Conservation (phyloP, 1,284 basidiomycete genomes). For the Ustilago vetiveriae region DNA sequence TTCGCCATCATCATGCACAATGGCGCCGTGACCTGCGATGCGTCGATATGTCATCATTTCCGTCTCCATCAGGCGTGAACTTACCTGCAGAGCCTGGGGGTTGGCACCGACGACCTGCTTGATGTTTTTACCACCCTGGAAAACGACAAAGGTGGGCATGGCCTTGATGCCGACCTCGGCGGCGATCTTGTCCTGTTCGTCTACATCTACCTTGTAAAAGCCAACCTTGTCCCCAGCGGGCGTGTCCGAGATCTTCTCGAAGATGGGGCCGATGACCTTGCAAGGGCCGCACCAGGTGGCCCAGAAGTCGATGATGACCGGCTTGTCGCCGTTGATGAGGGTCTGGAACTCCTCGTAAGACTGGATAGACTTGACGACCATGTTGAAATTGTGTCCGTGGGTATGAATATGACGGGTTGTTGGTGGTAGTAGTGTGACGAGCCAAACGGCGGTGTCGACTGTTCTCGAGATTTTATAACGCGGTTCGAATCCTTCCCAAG, state of each 20-base stretch:
- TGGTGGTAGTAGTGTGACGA: background rate
- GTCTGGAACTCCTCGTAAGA: slow-evolving; percentile 73
- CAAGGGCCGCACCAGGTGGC: slow-evolving; percentile 71
- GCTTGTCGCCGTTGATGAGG: slow-evolving; percentile 72
- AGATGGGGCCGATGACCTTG: slow-evolving; percentile 80
- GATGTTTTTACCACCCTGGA: slow-evolving; percentile 76
- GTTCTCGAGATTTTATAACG: too few relatives aligned
- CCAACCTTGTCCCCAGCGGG: slow-evolving; percentile 69
- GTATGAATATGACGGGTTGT: background rate
- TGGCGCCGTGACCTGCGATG: too few relatives aligned
- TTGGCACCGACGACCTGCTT: slow-evolving; percentile 75
- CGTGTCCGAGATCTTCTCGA: slow-evolving; percentile 75
- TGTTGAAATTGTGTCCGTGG: slow-evolving; percentile 19
- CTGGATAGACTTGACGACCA: slow-evolving; percentile 71
- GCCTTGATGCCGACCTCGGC: slow-evolving; percentile 79
- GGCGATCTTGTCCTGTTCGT: slow-evolving; percentile 69
- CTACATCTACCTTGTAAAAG: slow-evolving; percentile 78
- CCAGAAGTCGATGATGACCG: slow-evolving; percentile 66
- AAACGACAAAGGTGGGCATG: slow-evolving; percentile 82
- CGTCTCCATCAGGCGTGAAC: too few relatives aligned
- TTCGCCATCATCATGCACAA: too few relatives aligned
- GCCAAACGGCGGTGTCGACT: too few relatives aligned
- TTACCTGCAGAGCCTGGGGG: slow-evolving; percentile 70
- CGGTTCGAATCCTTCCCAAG: background rate
- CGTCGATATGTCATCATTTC: too few relatives aligned